Evolutionary conservation across 2,329 filamentous ascomycete genomes (phyloP), one percentile per base, ranked within the genome.

Genomic region (Diaporthe ampelina): DNA sequence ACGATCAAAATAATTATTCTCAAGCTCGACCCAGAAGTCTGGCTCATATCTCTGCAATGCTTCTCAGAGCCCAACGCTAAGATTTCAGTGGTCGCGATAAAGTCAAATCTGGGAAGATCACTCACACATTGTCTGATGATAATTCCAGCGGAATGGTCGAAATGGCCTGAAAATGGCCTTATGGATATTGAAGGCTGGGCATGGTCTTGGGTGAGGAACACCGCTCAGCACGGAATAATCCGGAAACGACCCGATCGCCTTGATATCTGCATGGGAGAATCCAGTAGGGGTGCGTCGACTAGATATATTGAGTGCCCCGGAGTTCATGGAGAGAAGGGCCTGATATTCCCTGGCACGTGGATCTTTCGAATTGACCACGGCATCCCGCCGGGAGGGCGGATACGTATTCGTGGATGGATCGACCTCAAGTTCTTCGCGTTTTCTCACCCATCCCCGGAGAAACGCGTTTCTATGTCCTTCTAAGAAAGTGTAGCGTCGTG

Each of bases 51-150:
- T 29, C 50, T 54, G 50, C n/a, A 54, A 54, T 54, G 50, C 50
- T 54, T 54, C 24, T 4, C 24, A 54, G 29, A 15, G 50, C 26
- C 24, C 24, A 17, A 7, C 24, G 11, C 24, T 29, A 11, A 9
- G 17, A 24, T 54, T 29, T 54, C 24, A 54, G 50, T 15, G 13
- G 10, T 1, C 10, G 5, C 13, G 21, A n/a, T 10, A 7, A 7
- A 17, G 13, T 29, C 10, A 29, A 9, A 24, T 10, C 50, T 11
- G 24, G 50, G 50, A 24, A 29, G 29, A 11, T 10, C 50, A 54
- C 50, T 54, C 24, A 54, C 50, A 54, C 50, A 54, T 54, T 54
- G 50, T 54, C 13, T 54, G 50, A 29, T 54, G 50, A 54, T 54
- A 54, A 54, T 24, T 54, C 50, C 50, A 54, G 24, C 50, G 50